Evolutionary conservation across 495 filamentous ascomycete species (phyloP), one percentile per base, ranked within the genome.

Genomic region (Friedmanniomyces simplex): DNA sequence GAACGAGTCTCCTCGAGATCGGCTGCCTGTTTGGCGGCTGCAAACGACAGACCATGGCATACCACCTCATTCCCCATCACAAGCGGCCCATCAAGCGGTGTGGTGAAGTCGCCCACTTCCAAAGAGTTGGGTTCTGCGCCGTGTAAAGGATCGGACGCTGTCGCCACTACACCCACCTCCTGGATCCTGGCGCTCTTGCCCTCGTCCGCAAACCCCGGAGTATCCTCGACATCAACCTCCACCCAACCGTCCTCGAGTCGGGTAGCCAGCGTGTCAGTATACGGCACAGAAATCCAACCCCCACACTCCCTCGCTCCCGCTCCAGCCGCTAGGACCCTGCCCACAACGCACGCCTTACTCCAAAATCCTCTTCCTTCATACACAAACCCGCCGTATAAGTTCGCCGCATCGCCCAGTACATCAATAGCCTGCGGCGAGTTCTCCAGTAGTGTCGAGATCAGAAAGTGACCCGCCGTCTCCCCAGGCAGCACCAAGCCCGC

Each of bases 401-500:
- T 89, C 1, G 82, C 83, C 43, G 78, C 75, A 21, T 82, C 75
- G 0, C 89, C 89, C 3, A 95, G 74, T 46, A 63, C 77, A 16
- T 74, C 68, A 42, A 91, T 71, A 28, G 83, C 87, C 16, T 79
- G 72, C 5, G 74, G 67, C 62, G 89, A 85, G 61, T 88, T 88
- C 64, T 95, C 89, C 18, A 95, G 65, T 21, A 93, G 57, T 0
- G 87, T 85, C 0, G 82, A 81, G 68, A 95, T 91, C 32, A 95
- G 73, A 49, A 93, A 80, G 63, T 93, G 86, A 28, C 77, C 78
- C 41, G 89, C 74, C 0, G 74, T 69, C 67, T 89, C 85, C 0
- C 89, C 89, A 0, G 89, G 88, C 26, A 93, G 70, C 39, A 93
- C 80, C 24, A 95, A 73, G 7, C 88, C 89, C 4, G 85, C 86